Evolutionary conservation across 139 green algal species (phyloP).

Genomic region (Tetraselmis striata): DNA sequence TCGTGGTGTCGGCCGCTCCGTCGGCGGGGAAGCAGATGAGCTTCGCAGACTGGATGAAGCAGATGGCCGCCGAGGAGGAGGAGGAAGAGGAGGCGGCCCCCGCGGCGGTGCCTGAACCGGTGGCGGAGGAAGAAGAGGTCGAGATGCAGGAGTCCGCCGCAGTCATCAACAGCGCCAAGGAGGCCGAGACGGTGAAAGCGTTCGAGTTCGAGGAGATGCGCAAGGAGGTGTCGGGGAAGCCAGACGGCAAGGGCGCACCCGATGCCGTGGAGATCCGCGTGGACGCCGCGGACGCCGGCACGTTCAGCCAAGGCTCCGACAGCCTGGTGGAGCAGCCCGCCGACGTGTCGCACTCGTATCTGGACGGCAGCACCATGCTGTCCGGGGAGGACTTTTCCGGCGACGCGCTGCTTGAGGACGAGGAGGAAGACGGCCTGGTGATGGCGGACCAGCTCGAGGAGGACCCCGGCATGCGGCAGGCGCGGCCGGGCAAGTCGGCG

Average conservation of each 20-base stretch:
- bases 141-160: background rate
- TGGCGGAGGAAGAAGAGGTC: background rate
- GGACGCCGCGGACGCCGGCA: background rate
- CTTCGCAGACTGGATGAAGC: background rate
- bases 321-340: background rate
- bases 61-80: slow-evolving; percentile 1
- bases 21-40: background rate
- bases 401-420: background rate
- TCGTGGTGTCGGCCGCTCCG: background rate
- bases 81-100: background rate
- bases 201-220: background rate
- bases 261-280: background rate
- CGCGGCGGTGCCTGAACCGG: background rate
- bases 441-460: background rate
- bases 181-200: background rate
- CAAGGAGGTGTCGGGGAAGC: background rate
- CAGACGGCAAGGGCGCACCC: background rate
- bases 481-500: background rate
- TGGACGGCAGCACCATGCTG: background rate
- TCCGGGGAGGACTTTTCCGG: background rate
- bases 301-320: background rate
- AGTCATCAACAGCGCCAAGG: background rate
- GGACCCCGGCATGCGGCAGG: background rate
- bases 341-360: background rate
- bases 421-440: background rate